These are phyloP conservation scores for Penicillium occitanis DNA, from an alignment of 2,329 filamentous ascomycete genomes.

Conservation along the genomic window DNA sequence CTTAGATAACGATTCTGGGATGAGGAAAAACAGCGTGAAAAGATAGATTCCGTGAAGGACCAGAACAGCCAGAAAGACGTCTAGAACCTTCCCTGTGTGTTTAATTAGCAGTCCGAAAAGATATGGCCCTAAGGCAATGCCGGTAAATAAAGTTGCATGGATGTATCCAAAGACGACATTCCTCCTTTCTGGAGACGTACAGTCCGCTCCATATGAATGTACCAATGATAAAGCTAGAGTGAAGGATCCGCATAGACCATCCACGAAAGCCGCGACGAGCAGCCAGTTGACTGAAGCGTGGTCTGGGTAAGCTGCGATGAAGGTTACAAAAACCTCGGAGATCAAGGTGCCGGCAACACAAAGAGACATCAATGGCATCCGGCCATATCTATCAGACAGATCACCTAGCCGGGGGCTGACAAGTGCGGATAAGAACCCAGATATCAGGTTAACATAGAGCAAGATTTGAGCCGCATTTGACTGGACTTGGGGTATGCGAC, in stretches of 20 bases:
- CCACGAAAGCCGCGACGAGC: conserved; percentile 71
- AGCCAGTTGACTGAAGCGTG: conserved; percentile 74
- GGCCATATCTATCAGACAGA: conserved; percentile 82
- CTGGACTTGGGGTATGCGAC: conserved; percentile 75
- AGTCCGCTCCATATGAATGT: conserved; percentile 87
- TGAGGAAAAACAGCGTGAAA: conserved; percentile 64
- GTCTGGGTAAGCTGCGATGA: conserved; percentile 74
- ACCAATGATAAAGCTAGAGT: conserved; percentile 76
- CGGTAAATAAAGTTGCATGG: conserved; percentile 82
- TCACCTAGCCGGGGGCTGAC: conserved; percentile 79
- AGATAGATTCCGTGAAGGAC: conserved; percentile 73
- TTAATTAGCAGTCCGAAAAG: conserved; percentile 77
- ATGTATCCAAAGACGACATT: conserved; percentile 86
- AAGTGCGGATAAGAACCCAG: conserved; percentile 75
- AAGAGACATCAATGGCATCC: conserved; percentile 70
- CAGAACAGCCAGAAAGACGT: conserved; percentile 81
- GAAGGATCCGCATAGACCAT: conserved; percentile 86
- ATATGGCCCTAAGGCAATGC: conserved; percentile 84
- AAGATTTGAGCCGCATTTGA: conserved; percentile 74
- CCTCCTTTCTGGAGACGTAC: conserved; percentile 74
- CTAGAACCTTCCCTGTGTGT: conserved; percentile 69
- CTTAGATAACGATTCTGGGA: conserved; percentile 82
- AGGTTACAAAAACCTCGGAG: conserved; percentile 73
- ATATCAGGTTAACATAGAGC: conserved; percentile 70
- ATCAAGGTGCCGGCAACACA: conserved; percentile 72